Evolutionary conservation across 2,329 filamentous ascomycete genomes (phyloP).

Genomic region (Trichoderma sp.): DNA sequence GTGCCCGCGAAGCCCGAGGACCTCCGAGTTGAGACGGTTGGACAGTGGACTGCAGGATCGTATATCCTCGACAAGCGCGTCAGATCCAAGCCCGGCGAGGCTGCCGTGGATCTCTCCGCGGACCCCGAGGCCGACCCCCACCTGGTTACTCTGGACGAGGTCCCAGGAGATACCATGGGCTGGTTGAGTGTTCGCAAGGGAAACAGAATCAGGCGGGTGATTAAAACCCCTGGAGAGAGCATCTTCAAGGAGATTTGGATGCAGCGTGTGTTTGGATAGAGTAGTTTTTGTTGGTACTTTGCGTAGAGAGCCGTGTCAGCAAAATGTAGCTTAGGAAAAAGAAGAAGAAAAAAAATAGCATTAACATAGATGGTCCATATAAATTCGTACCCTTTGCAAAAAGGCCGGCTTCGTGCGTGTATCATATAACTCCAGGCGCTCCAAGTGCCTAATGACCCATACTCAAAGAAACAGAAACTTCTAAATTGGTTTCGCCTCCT

Average conservation of each 20-base stretch:
- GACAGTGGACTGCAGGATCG: conserved; percentile 94
- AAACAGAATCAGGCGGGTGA: conserved; percentile 76
- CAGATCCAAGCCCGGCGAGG: conserved; percentile 50
- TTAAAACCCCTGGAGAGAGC: conserved; percentile 64
- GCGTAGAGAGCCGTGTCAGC: conserved; percentile 21
- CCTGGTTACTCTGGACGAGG: conserved; percentile 44
- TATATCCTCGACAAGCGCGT: conserved; percentile 75
- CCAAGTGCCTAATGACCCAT: not conserved
- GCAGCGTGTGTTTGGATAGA: conserved; percentile 57
- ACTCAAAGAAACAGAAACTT: not conserved
- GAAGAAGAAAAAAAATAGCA: not conserved
- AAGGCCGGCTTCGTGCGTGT: conserved; percentile 6
- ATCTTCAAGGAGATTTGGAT: conserved; percentile 65
- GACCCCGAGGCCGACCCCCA: conserved; percentile 40
- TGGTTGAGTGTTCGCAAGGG: conserved; percentile 75
- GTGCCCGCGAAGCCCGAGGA: conserved; percentile 64
- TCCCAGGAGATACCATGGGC: conserved; percentile 66
- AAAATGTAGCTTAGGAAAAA: not conserved
- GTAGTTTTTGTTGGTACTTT: not conserved
- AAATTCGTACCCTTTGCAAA: conserved; percentile 20
- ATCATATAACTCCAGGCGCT: conserved; percentile 9
- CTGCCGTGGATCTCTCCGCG: conserved; percentile 39
- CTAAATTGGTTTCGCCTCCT: not conserved
- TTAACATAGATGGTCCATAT: conserved; percentile 18
- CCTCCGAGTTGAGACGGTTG: conserved; percentile 81